phyloP scores from a whole-genome alignment of 495 filamentous ascomycete genomes.

The Aspergillus coremiiformis region DNA sequence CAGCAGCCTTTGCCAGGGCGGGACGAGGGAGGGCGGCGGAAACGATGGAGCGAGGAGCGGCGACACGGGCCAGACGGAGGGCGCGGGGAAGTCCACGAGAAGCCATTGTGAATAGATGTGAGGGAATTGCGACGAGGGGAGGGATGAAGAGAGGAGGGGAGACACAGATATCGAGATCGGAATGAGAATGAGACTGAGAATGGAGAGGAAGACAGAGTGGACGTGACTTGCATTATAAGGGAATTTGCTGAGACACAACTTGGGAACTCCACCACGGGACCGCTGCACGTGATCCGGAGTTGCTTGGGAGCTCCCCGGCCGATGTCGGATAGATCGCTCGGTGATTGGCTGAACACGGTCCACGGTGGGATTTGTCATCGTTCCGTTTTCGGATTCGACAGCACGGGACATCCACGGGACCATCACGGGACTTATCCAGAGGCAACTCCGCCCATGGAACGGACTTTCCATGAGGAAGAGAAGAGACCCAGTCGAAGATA shows the following conservation, averaged over 20 bases:
- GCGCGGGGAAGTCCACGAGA: conserved; percentile 75
- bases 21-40: conserved; percentile 39
- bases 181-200: conserved; percentile 11
- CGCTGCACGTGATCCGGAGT: conserved; percentile 39
- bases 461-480: too few species aligned
- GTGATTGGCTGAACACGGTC: conserved; percentile 9
- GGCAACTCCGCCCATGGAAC: too few species aligned
- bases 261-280: too few species aligned
- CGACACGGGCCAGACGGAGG: conserved; percentile 67
- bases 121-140: conserved; percentile 17
- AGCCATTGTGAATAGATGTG: conserved; percentile 62
- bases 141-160: conserved; percentile 6
- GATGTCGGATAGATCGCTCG: conserved; percentile 20
- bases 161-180: conserved; percentile 18
- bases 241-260: too few species aligned
- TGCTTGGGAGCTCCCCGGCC: conserved; percentile 30
- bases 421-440: too few species aligned
- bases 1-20: conserved; percentile 32
- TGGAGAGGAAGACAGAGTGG: conserved; percentile 5
- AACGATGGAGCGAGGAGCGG: conserved; percentile 50
- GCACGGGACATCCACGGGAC: too few species aligned
- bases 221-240: conserved; percentile 10
- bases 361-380: too few species aligned
- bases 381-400: too few species aligned
- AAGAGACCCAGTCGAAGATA: too few species aligned